Percentiles rank a stretch among this genome's conserved stretches.
phyloP scores from a whole-genome alignment of 768 basidiomycete genomes.

The Neoboletus subvelutipes region DNA sequence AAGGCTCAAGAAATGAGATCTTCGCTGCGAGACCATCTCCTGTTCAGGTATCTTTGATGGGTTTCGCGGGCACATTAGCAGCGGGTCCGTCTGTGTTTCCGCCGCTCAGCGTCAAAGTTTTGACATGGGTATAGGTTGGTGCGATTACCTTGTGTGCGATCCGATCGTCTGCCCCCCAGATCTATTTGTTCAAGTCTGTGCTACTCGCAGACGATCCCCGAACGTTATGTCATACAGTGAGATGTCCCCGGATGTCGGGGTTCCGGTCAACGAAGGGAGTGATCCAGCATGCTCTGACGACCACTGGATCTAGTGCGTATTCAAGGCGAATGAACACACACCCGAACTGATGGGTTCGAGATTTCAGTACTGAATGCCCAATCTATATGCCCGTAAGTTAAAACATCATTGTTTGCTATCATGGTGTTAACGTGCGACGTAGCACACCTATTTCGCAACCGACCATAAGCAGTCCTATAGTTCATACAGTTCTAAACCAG shows the following conservation, averaged over 20 bases:
- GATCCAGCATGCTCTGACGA: slow-evolving; percentile 42
- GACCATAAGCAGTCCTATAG: slow-evolving; percentile 49
- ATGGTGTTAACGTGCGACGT: slow-evolving; percentile 1
- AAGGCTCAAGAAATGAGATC: slow-evolving; percentile 50
- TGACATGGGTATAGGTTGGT: slow-evolving; percentile 38
- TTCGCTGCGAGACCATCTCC: slow-evolving; percentile 51
- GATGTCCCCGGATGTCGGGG: slow-evolving; percentile 22
- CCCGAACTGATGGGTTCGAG: slow-evolving; percentile 4
- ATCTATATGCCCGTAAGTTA: slow-evolving; percentile 46
- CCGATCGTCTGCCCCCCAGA: slow-evolving; percentile 43
- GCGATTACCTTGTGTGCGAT: slow-evolving; percentile 48
- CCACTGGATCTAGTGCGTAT: slow-evolving; percentile 46
- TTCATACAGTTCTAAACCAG: slow-evolving; percentile 12
- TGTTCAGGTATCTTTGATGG: slow-evolving; percentile 50
- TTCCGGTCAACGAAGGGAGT: slow-evolving; percentile 37
- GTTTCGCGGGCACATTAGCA: slow-evolving; percentile 49
- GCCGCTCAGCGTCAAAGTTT: neutral
- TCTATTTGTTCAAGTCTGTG: slow-evolving; percentile 34
- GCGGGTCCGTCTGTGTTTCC: slow-evolving; percentile 28
- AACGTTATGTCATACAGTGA: neutral
- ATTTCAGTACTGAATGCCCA: slow-evolving; percentile 41
- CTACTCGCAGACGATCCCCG: slow-evolving; percentile 17
- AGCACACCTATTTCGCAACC: slow-evolving; percentile 50
- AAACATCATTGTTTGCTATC: neutral
- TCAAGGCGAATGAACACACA: neutral